Conservation (phyloP, 495 filamentous ascomycete genomes). For the Pseudotulostoma volvatum region DNA sequence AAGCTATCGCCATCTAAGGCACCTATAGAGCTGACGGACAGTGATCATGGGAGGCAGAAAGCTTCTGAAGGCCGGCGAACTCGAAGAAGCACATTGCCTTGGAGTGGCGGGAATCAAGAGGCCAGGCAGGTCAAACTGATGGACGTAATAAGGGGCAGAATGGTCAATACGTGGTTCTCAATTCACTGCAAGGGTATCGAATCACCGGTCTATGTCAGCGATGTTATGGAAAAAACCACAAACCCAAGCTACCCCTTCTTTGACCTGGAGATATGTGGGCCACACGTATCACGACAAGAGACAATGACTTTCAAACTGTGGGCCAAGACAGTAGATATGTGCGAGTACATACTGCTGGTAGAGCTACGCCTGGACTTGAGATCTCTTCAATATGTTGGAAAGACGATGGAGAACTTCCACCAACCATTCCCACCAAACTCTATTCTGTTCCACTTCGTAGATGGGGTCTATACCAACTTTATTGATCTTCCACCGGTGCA, state of each 20-base stretch:
- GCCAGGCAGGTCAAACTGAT: slow-evolving; percentile 62
- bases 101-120: slow-evolving; percentile 48
- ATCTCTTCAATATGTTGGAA: slow-evolving; percentile 67
- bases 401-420: slow-evolving; percentile 50
- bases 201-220: slow-evolving; percentile 81
- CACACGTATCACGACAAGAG: slow-evolving; percentile 46
- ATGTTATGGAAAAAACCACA: slow-evolving; percentile 60
- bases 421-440: slow-evolving; percentile 73
- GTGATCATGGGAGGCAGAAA: slow-evolving; percentile 12
- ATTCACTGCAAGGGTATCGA: slow-evolving; percentile 49
- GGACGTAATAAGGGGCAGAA: slow-evolving; percentile 47
- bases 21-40: slow-evolving; percentile 8
- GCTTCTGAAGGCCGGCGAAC: slow-evolving; percentile 22
- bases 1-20: slow-evolving; percentile 11
- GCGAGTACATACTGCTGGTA: slow-evolving; percentile 48
- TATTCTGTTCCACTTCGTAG: slow-evolving; percentile 70
- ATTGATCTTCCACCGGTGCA: slow-evolving; percentile 38
- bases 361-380: slow-evolving; percentile 55
- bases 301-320: slow-evolving; percentile 57
- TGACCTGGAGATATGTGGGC: slow-evolving; percentile 54
- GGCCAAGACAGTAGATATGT: slow-evolving; percentile 42
- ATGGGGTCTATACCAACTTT: slow-evolving; percentile 73
- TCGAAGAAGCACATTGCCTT: slow-evolving; percentile 51
- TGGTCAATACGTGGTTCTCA: slow-evolving; percentile 84
- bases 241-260: slow-evolving; percentile 86